Conservation (phyloP, 2,329 filamentous ascomycete genomes). For the Didymella pinodella region DNA sequence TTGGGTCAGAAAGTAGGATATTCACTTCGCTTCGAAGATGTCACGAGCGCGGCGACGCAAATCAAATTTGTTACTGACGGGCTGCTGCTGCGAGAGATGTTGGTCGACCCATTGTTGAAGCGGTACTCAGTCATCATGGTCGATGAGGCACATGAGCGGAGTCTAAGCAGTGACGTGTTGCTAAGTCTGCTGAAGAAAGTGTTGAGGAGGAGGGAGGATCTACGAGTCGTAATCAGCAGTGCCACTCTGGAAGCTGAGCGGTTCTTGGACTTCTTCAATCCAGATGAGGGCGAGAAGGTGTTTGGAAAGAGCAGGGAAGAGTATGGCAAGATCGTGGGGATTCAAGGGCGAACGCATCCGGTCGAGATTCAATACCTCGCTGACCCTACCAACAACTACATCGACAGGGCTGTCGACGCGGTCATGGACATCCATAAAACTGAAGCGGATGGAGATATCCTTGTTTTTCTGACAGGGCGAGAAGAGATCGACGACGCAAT, state of each 20-base stretch:
- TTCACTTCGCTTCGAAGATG: slow-evolving; percentile 90
- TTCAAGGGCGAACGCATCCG: slow-evolving; percentile 87
- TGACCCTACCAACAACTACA: slow-evolving; percentile 81
- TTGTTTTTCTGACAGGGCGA: slow-evolving; percentile 89
- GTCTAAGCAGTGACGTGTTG: slow-evolving; percentile 88
- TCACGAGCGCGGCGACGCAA: slow-evolving; percentile 81
- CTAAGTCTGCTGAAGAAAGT: slow-evolving; percentile 94
- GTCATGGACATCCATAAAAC: slow-evolving; percentile 86
- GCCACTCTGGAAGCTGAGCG: slow-evolving; percentile 90
- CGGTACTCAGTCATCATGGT: slow-evolving; percentile 97
- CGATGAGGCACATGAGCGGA: slow-evolving; percentile 94
- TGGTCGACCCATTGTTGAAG: slow-evolving; percentile 89
- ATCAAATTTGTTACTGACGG: slow-evolving; percentile 98
- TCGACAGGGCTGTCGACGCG: slow-evolving; percentile 81
- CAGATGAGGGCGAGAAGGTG: slow-evolving; percentile 52
- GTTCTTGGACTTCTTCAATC: slow-evolving; percentile 80
- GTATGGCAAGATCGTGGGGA: slow-evolving; percentile 74
- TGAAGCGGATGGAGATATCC: slow-evolving; percentile 83
- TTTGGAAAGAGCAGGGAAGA: slow-evolving; percentile 52
- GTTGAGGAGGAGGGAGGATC: slow-evolving; percentile 75
- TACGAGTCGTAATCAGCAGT: slow-evolving; percentile 90
- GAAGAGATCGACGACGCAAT: slow-evolving; percentile 89
- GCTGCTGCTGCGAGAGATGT: slow-evolving; percentile 85
- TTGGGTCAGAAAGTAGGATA: slow-evolving; percentile 88
- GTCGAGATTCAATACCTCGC: slow-evolving; percentile 87